Conservation (phyloP, 495 filamentous ascomycete species). For the Neurospora terricola region DNA sequence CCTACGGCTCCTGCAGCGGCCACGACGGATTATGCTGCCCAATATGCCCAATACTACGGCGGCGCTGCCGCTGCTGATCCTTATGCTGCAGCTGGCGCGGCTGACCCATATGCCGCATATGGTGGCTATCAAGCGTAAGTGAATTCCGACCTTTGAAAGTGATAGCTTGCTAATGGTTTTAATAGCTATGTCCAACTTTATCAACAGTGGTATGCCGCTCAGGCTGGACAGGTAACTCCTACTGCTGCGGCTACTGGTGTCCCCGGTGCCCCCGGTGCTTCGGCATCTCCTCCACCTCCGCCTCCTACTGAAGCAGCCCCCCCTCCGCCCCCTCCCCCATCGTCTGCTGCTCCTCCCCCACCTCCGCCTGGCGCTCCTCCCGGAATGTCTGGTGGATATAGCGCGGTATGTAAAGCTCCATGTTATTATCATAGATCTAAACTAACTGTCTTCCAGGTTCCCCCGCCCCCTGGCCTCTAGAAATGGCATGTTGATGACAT, state of each 20-base stretch:
- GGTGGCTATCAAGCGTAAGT: slow-evolving; percentile 64
- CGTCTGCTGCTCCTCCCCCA: slow-evolving; percentile 42
- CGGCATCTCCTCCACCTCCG: slow-evolving; percentile 50
- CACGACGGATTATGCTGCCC: slow-evolving; percentile 51
- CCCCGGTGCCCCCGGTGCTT: slow-evolving; percentile 25
- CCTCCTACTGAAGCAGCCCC: slow-evolving; percentile 53
- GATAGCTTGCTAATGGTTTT: background rate
- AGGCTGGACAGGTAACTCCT: slow-evolving; percentile 40
- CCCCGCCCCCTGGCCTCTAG: slow-evolving; percentile 46
- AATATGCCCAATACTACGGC: slow-evolving; percentile 77
- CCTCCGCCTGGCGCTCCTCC: slow-evolving; percentile 55
- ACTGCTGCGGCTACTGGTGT: slow-evolving; percentile 16
- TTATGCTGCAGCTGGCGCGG: background rate
- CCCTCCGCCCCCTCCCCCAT: slow-evolving; percentile 51
- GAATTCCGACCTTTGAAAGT: background rate
- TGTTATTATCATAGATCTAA: background rate
- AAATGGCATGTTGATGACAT: background rate
- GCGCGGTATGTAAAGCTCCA: slow-evolving; percentile 43
- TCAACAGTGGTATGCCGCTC: slow-evolving; percentile 50
- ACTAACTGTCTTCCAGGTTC: slow-evolving; percentile 30
- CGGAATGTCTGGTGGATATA: slow-evolving; percentile 49
- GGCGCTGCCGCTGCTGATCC: slow-evolving; percentile 20
- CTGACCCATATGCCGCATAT: slow-evolving; percentile 84
- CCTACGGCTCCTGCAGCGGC: slow-evolving; percentile 27
- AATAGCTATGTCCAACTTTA: slow-evolving; percentile 60